phyloP scores from a whole-genome alignment of 2,329 filamentous ascomycete species.

The Aspergillus latus region DNA sequence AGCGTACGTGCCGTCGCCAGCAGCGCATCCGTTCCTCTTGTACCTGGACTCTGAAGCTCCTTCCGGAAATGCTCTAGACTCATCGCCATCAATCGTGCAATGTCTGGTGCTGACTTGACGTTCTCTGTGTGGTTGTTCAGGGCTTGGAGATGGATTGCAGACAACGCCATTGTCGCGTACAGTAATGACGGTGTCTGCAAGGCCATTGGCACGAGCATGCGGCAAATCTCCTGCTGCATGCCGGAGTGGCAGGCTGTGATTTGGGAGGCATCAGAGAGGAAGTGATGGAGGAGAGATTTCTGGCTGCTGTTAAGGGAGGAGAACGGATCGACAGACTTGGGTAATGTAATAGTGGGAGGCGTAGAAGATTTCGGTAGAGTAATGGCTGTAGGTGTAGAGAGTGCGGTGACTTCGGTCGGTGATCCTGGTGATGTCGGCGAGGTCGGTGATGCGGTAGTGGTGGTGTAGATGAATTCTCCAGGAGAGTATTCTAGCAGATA shows the following conservation, averaged over 20 bases:
- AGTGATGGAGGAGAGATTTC: slow-evolving; percentile 42
- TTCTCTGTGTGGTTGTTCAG: slow-evolving; percentile 36
- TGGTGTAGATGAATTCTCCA: slow-evolving; percentile 42
- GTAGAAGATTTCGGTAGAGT: not conserved
- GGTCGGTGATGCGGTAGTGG: slow-evolving; percentile 29
- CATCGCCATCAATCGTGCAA: slow-evolving; percentile 41
- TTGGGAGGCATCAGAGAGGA: slow-evolving; percentile 43
- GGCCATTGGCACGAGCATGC: slow-evolving; percentile 47
- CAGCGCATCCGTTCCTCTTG: slow-evolving; percentile 35
- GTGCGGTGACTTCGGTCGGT: not conserved
- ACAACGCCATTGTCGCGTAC: slow-evolving; percentile 45
- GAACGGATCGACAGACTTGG: slow-evolving; percentile 38
- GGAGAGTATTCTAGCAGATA: slow-evolving; percentile 37
- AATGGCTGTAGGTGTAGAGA: not conserved
- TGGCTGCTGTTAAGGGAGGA: slow-evolving; percentile 37
- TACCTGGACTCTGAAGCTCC: slow-evolving; percentile 38
- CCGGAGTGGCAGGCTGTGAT: slow-evolving; percentile 43
- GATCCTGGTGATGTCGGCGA: slow-evolving; percentile 5
- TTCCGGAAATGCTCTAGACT: slow-evolving; percentile 44
- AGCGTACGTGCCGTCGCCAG: slow-evolving; percentile 45
- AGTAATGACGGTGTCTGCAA: slow-evolving; percentile 44
- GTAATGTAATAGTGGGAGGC: slow-evolving; percentile 25
- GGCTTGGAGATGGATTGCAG: slow-evolving; percentile 44
- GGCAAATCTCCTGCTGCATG: slow-evolving; percentile 45
- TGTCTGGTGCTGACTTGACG: slow-evolving; percentile 40